phyloP scores from a whole-genome alignment of 1,284 basidiomycete species.

The Papiliotrema flavescens region DNA sequence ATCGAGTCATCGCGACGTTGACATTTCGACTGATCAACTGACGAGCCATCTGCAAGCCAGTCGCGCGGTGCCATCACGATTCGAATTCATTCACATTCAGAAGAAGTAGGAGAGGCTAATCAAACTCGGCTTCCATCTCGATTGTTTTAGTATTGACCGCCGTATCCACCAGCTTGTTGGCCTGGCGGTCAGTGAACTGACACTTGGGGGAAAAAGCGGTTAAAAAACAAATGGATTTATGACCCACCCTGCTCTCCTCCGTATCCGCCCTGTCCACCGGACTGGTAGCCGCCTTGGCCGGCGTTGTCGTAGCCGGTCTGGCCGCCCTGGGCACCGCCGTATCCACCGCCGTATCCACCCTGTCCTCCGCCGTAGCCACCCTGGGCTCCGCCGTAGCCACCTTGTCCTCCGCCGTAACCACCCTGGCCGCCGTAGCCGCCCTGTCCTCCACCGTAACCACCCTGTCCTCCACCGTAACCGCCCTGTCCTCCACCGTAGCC shows the following conservation, averaged over 20 bases:
- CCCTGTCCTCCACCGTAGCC: constrained; percentile 17
- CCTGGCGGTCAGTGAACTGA: constrained; percentile 12
- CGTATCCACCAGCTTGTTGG: constrained; percentile 34
- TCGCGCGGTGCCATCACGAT: too few relatives aligned
- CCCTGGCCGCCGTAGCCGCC: constrained; percentile 28
- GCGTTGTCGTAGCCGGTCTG: constrained; percentile 29
- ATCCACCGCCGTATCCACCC: constrained; percentile 38
- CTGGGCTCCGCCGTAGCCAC: constrained; percentile 41
- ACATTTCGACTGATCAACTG: too few relatives aligned
- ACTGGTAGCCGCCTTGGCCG: constrained; percentile 25
- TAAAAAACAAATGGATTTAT: neutral
- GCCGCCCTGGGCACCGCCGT: constrained; percentile 12
- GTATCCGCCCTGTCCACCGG: neutral
- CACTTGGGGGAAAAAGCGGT: too few relatives aligned
- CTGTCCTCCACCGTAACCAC: constrained; percentile 5
- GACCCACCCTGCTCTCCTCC: neutral
- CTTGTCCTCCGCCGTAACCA: constrained; percentile 39
- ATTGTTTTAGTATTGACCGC: constrained; percentile 39
- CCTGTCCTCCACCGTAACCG: constrained; percentile 18
- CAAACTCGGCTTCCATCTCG: too few relatives aligned
- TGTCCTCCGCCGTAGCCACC: constrained; percentile 31
- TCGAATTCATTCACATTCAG: neutral
- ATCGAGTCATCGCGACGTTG: too few relatives aligned
- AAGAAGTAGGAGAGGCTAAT: too few relatives aligned
- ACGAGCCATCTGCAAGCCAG: too few relatives aligned